These are phyloP conservation scores for Sporisorium reilianum DNA, from an alignment of 1,284 basidiomycete species.

Conservation along the genomic window DNA sequence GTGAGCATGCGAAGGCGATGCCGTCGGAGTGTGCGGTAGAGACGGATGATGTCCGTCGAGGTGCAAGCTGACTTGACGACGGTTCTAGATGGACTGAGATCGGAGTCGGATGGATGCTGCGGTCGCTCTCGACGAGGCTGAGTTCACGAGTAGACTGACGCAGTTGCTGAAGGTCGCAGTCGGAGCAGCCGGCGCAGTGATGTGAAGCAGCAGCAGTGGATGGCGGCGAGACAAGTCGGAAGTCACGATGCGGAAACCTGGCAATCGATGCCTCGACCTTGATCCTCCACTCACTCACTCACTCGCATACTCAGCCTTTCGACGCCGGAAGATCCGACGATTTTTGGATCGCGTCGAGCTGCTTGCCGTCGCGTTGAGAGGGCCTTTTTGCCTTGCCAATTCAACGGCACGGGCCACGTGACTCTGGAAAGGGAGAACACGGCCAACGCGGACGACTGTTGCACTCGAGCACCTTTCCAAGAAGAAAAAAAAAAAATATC, in stretches of 20 bases:
- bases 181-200: neutral
- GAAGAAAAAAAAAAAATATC: neutral
- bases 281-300: neutral
- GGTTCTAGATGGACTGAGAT: neutral
- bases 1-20: neutral
- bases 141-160: neutral
- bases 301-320: constrained; percentile 3
- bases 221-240: too few species aligned
- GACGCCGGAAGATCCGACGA: constrained; percentile 3
- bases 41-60: neutral
- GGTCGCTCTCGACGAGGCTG: neutral
- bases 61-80: neutral
- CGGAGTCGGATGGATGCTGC: neutral
- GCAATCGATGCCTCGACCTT: neutral
- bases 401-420: constrained; percentile 7
- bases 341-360: constrained; percentile 1
- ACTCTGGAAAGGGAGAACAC: neutral
- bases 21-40: neutral
- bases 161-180: neutral
- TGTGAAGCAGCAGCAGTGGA: too few species aligned
- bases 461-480: constrained; percentile 2
- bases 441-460: neutral
- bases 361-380: constrained; percentile 10
- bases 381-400: too few species aligned
- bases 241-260: too few species aligned